Percentiles rank a stretch among this genome's conserved stretches.
Conservation (phyloP, 1,139 yeast genomes). For the Yamadazyma dendronema region DNA sequence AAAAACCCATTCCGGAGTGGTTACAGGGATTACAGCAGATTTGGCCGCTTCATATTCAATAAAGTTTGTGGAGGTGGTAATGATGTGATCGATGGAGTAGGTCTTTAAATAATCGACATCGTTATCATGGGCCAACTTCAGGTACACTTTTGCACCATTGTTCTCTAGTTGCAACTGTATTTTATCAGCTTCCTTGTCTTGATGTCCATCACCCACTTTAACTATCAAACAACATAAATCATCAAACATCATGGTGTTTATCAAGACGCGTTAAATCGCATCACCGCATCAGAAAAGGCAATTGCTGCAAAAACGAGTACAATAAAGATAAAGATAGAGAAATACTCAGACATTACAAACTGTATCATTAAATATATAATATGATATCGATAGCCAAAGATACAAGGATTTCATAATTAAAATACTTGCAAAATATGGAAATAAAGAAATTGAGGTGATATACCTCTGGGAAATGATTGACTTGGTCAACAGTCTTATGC, state of each 20-base stretch:
- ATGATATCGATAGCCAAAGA: too few species aligned
- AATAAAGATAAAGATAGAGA: slow-evolving; percentile 19
- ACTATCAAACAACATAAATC: slow-evolving; percentile 29
- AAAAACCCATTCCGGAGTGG: slow-evolving; percentile 62
- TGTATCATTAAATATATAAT: slow-evolving; percentile 1
- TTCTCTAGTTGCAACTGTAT: slow-evolving; percentile 19
- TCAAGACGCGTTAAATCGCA: not conserved
- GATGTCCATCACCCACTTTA: slow-evolving; percentile 27
- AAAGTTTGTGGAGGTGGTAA: slow-evolving; percentile 54
- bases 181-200: slow-evolving; percentile 21
- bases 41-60: slow-evolving; percentile 52
- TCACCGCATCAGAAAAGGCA: not conserved
- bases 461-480: not conserved
- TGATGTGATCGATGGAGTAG: slow-evolving; percentile 46
- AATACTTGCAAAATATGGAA: not conserved
- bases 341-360: not conserved
- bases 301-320: slow-evolving; percentile 15
- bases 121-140: slow-evolving; percentile 26
- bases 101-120: slow-evolving; percentile 22
- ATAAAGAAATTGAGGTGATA: not conserved
- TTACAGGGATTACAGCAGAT: slow-evolving; percentile 64
- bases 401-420: too few species aligned
- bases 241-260: slow-evolving; percentile 14
- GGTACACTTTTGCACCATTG: slow-evolving; percentile 22
- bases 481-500: slow-evolving; percentile 1